A percentile compares a stretch with the other conserved stretches of the same genome.
Conservation (phyloP, 805 yeast genomes). For the Metschnikowia chrysomelidarum region DNA sequence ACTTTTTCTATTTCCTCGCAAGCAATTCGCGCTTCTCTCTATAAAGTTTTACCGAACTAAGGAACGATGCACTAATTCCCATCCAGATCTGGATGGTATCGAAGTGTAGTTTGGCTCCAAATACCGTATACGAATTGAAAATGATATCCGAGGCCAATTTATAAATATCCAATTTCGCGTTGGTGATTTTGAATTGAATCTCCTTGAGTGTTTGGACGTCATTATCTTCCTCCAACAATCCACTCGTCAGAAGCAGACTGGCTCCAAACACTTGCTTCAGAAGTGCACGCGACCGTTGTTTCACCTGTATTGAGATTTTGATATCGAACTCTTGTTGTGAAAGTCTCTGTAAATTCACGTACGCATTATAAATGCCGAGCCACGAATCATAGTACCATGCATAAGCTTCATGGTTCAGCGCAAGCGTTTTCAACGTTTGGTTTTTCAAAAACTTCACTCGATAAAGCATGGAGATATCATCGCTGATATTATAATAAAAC, state of each 20-base stretch:
- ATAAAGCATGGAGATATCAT: constrained; percentile 58
- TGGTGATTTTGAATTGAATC: constrained; percentile 36
- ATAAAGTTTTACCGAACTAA: constrained; percentile 38
- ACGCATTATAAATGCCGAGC: constrained; percentile 52
- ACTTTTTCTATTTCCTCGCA: too few species aligned
- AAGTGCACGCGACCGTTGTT: constrained; percentile 47
- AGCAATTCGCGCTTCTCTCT: too few species aligned
- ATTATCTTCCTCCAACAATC: constrained; percentile 18
- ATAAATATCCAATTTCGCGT: constrained; percentile 38
- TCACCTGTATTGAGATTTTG: constrained; percentile 60
- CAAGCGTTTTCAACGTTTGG: constrained; percentile 33
- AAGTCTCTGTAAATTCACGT: constrained; percentile 41
- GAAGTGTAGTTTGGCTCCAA: constrained; percentile 30
- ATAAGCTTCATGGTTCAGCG: constrained; percentile 56
- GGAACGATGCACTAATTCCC: constrained; percentile 41
- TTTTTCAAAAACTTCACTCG: constrained; percentile 50
- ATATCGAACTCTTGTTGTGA: constrained; percentile 50
- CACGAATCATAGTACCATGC: constrained; percentile 71
- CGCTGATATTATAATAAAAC: constrained; percentile 62
- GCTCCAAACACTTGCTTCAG: constrained; percentile 39
- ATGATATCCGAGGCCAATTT: constrained; percentile 39
- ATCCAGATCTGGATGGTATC: constrained; percentile 45
- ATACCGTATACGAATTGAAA: constrained; percentile 43
- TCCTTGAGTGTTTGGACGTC: constrained; percentile 28
- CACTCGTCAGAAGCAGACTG: constrained; percentile 10